Evolutionary conservation across 2,329 filamentous ascomycete genomes (phyloP).

Genomic region (Aureobasidium namibiae): DNA sequence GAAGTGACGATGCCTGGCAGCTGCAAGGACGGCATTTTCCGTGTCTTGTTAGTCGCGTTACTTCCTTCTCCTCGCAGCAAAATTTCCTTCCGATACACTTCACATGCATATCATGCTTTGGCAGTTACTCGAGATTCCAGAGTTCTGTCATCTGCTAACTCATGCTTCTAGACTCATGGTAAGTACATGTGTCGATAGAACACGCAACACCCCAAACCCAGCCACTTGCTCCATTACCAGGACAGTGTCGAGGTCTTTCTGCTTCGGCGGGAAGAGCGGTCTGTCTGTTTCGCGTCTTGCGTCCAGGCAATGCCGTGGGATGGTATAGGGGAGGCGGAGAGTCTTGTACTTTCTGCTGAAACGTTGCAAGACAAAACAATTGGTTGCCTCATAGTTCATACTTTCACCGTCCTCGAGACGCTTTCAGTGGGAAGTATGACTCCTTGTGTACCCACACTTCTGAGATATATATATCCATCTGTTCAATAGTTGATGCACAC

Average conservation of each 20-base stretch:
- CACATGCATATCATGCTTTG: not conserved
- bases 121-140: not conserved
- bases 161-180: not conserved
- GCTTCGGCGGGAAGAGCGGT: slow-evolving; percentile 9
- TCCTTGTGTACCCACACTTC: slow-evolving; percentile 14
- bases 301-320: slow-evolving; percentile 14
- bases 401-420: slow-evolving; percentile 12
- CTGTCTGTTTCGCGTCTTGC: slow-evolving; percentile 15
- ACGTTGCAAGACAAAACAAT: slow-evolving; percentile 13
- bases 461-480: not conserved
- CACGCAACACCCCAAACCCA: slow-evolving; percentile 14
- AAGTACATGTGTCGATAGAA: not conserved
- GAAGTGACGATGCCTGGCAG: slow-evolving; percentile 8
- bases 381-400: slow-evolving; percentile 15
- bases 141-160: not conserved
- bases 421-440: slow-evolving; percentile 13
- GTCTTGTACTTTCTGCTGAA: slow-evolving; percentile 2
- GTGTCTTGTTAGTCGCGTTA: not conserved
- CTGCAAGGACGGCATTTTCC: not conserved
- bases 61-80: slow-evolving; percentile 7
- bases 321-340: slow-evolving; percentile 10
- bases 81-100: slow-evolving; percentile 8
- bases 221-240: slow-evolving; percentile 9
- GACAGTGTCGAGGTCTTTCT: slow-evolving; percentile 10
- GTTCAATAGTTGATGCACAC: not conserved